Conservation (phyloP, 169 alveolate genomes). For the Plasmodium coatneyi region DNA sequence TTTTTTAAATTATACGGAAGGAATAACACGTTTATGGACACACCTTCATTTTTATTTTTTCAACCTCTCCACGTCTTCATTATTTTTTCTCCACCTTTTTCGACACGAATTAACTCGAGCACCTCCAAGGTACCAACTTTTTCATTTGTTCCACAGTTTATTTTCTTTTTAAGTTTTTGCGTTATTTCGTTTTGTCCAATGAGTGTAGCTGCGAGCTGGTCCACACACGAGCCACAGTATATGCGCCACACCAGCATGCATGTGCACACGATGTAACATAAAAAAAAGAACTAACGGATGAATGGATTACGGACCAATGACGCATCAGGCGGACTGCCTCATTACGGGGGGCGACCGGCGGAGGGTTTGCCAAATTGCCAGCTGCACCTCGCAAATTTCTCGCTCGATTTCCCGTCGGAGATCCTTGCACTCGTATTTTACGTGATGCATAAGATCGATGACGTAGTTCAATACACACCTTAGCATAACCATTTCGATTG, state of each 20-base stretch:
- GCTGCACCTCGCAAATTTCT: conserved; percentile 1
- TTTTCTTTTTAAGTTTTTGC: neutral
- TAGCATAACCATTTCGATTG: neutral
- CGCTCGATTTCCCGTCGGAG: conserved; percentile 1
- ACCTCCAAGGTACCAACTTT: neutral
- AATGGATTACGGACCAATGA: no score
- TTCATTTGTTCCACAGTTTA: neutral
- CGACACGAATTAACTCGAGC: neutral
- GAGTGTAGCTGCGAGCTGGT: neutral
- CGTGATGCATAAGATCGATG: conserved; percentile 12
- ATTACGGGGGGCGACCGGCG: neutral
- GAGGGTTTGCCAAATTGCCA: neutral
- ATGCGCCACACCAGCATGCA: neutral
- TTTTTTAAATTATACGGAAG: neutral
- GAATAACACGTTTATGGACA: neutral
- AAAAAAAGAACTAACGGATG: no score
- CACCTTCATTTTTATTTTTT: neutral
- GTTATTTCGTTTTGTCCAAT: neutral
- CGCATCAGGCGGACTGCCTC: neutral
- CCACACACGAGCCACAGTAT: no score
- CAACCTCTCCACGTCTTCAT: neutral
- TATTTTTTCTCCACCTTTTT: neutral
- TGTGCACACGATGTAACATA: neutral
- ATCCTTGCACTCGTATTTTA: conserved; percentile 10
- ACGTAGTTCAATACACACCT: conserved; percentile 8